phyloP scores from a whole-genome alignment of 2,329 filamentous ascomycete species.

The Alternaria hordeiaustralica region DNA sequence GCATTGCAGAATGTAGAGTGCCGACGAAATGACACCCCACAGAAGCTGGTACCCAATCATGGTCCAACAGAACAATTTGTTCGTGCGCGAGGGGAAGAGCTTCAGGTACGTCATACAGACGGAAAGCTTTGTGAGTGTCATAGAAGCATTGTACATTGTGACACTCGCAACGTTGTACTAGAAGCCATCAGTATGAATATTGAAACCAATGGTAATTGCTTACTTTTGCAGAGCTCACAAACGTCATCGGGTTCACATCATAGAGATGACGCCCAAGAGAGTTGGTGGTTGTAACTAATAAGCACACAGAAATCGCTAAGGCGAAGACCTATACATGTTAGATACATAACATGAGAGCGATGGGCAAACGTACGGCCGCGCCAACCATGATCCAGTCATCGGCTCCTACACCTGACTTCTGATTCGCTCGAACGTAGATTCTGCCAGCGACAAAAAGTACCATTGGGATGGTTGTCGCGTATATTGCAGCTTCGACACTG shows the following conservation, averaged over 20 bases:
- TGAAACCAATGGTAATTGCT: neutral
- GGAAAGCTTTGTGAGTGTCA: neutral
- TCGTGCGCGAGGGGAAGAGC: neutral
- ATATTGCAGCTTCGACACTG: neutral
- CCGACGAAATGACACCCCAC: neutral
- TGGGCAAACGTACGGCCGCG: neutral
- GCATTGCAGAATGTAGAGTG: neutral
- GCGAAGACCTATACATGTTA: neutral
- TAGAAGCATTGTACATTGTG: neutral
- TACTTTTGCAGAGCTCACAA: neutral
- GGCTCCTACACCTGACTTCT: neutral
- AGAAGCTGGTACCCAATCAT: neutral
- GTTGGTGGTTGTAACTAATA: neutral
- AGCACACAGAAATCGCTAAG: neutral
- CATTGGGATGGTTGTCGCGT: neutral
- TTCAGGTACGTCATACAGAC: neutral
- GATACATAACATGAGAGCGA: neutral
- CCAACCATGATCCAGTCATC: neutral
- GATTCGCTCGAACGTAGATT: neutral
- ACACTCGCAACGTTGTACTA: neutral
- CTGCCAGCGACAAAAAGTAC: neutral
- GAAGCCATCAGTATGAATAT: neutral
- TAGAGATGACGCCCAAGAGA: neutral
- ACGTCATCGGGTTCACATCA: neutral
- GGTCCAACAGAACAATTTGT: neutral